Evolutionary conservation across 768 basidiomycete species (phyloP).

Genomic region (Amanita thiersii): DNA sequence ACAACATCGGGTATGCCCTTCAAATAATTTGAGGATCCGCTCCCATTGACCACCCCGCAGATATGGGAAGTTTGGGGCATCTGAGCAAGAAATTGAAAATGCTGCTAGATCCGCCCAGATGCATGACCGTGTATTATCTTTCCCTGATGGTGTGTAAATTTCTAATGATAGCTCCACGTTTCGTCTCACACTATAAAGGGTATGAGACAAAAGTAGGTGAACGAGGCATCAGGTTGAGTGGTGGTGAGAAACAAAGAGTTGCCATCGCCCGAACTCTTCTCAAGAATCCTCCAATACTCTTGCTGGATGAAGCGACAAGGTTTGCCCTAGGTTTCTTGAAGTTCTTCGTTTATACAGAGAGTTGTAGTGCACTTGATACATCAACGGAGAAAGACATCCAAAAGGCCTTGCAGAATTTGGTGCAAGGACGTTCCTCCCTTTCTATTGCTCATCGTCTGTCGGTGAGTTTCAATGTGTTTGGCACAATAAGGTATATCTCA

Average conservation of each 20-base stretch:
- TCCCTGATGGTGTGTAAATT: conserved; percentile 56
- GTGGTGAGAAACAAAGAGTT: conserved; percentile 87
- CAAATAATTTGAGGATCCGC: neutral
- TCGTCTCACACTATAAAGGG: conserved; percentile 19
- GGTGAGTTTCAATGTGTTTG: conserved; percentile 31
- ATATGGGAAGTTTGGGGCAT: conserved; percentile 71
- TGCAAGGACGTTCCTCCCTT: conserved; percentile 63
- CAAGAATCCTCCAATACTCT: conserved; percentile 76
- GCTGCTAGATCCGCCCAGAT: conserved; percentile 81
- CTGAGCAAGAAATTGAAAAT: conserved; percentile 65
- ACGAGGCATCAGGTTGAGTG: conserved; percentile 74
- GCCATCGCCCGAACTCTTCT: conserved; percentile 82
- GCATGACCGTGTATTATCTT: conserved; percentile 76
- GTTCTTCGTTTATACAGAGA: conserved; percentile 1
- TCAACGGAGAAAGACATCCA: conserved; percentile 88
- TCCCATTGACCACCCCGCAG: conserved; percentile 21
- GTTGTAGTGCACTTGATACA: conserved; percentile 71
- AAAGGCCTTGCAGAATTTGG: conserved; percentile 74
- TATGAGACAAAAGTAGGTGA: conserved; percentile 90
- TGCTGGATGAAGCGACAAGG: conserved; percentile 77
- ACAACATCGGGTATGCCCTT: conserved; percentile 58
- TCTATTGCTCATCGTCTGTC: conserved; percentile 78
- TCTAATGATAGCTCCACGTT: neutral
- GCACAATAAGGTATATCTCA: conserved; percentile 11
- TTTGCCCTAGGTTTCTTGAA: conserved; percentile 14